These are phyloP conservation scores for Xylariaceae sp. DNA, from an alignment of 2,329 filamentous ascomycete species.

Conservation along the genomic window DNA sequence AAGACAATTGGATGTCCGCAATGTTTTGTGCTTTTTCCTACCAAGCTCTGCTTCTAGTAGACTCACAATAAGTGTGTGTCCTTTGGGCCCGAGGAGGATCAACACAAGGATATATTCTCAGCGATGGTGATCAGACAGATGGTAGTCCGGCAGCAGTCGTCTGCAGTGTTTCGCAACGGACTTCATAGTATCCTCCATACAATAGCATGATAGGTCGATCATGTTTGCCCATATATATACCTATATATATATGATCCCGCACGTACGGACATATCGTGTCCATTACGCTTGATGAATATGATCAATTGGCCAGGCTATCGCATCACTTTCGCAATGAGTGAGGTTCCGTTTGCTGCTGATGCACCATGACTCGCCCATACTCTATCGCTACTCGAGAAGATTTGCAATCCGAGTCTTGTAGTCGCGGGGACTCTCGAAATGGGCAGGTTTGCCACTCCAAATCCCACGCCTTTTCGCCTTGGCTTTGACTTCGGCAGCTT, in stretches of 20 bases:
- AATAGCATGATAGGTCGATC: too few relatives aligned
- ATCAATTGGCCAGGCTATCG: too few relatives aligned
- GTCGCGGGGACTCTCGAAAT: constrained; percentile 79
- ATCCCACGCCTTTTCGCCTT: constrained; percentile 66
- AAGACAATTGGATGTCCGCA: too few relatives aligned
- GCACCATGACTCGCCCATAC: constrained; percentile 13
- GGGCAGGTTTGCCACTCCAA: constrained; percentile 65
- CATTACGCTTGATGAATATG: too few relatives aligned
- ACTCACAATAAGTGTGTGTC: neutral
- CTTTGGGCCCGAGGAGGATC: neutral
- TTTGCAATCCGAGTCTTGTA: constrained; percentile 66
- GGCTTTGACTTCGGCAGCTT: constrained; percentile 63
- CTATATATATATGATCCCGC: too few relatives aligned
- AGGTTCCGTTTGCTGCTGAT: too few relatives aligned
- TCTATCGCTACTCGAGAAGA: constrained; percentile 27
- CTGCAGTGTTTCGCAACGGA: neutral
- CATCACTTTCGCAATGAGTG: too few relatives aligned
- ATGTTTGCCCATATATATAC: too few relatives aligned
- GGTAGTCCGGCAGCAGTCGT: neutral
- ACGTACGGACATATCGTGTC: too few relatives aligned
- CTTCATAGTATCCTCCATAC: too few relatives aligned
- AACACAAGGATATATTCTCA: neutral
- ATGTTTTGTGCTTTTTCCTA: too few relatives aligned
- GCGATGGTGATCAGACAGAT: neutral
- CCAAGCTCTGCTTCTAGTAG: neutral